Percentiles rank a stretch among this genome's conserved stretches.
Evolutionary conservation across 495 filamentous ascomycete genomes (phyloP).

Genomic region (Jackrogersella multiformis): DNA sequence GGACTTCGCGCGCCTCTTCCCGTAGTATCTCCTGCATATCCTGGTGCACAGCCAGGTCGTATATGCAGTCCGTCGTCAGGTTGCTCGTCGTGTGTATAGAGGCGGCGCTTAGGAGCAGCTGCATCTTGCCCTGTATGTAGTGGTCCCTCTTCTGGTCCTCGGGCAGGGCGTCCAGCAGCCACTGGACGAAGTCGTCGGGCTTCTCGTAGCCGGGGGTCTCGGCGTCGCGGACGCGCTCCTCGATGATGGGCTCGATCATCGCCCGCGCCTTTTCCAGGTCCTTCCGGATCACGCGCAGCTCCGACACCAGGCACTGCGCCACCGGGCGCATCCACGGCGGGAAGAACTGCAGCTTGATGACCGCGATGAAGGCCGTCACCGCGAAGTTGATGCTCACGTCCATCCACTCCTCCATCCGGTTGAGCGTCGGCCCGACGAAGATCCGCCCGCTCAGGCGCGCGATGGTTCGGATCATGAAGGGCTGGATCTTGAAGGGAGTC

Average conservation of each 20-base stretch:
- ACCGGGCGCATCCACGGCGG: constrained; percentile 49
- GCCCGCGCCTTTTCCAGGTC: constrained; percentile 43
- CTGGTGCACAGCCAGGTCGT: constrained; percentile 60
- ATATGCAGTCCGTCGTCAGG: constrained; percentile 50
- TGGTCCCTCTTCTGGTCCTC: constrained; percentile 46
- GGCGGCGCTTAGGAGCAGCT: constrained; percentile 48
- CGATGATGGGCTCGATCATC: constrained; percentile 46
- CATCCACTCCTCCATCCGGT: constrained; percentile 50
- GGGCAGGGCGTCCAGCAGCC: constrained; percentile 47
- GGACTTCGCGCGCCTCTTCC: constrained; percentile 55
- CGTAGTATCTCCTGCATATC: constrained; percentile 60
- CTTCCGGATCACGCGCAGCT: constrained; percentile 42
- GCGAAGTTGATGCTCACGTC: constrained; percentile 50
- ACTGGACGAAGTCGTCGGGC: constrained; percentile 48
- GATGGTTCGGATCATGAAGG: constrained; percentile 48
- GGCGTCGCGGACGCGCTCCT: constrained; percentile 43
- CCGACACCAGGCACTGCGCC: constrained; percentile 46
- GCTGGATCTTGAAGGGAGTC: constrained; percentile 51
- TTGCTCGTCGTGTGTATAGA: constrained; percentile 53
- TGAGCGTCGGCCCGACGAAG: constrained; percentile 48
- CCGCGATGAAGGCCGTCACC: constrained; percentile 49
- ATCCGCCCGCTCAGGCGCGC: constrained; percentile 46
- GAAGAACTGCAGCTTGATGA: constrained; percentile 51
- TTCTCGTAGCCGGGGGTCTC: constrained; percentile 43
- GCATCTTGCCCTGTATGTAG: constrained; percentile 44